Conservation (phyloP, 1,284 basidiomycete genomes). For the Cutaneotrichosporon cutaneum region DNA sequence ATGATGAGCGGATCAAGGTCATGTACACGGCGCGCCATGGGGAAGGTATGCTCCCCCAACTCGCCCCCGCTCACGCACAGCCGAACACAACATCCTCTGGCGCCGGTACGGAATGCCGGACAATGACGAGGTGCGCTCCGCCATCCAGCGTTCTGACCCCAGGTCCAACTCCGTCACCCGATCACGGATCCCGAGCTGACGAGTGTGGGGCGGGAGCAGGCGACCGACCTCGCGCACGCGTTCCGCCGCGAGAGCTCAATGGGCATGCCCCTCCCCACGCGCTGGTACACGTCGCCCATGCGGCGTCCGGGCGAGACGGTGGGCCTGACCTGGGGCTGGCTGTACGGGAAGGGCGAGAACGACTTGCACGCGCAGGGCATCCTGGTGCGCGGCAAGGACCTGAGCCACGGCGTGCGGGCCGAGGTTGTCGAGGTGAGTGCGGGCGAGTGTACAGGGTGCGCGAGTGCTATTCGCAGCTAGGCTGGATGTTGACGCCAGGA, state of each 20-base stretch:
- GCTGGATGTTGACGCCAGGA: constrained; percentile 23
- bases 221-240: constrained; percentile 22
- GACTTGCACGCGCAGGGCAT: constrained; percentile 8
- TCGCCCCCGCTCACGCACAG: constrained; percentile 20
- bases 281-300: constrained; percentile 37
- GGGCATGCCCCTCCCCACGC: constrained; percentile 38
- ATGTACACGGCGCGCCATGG: constrained; percentile 40
- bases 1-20: constrained; percentile 35
- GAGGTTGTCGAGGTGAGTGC: constrained; percentile 34
- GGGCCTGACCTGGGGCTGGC: constrained; percentile 38
- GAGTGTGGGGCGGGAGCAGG: constrained; percentile 29
- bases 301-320: constrained; percentile 37
- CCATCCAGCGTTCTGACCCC: constrained; percentile 4
- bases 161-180: constrained; percentile 28
- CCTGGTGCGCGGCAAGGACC: neutral
- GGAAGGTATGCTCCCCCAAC: constrained; percentile 28
- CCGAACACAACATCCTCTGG: constrained; percentile 36
- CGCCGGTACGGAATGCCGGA: constrained; percentile 27
- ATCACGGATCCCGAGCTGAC: constrained; percentile 37
- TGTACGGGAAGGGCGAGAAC: constrained; percentile 18
- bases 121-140: constrained; percentile 16
- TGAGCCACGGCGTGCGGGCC: constrained; percentile 26
- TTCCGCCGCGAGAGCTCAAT: constrained; percentile 25
- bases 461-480: too few species aligned
- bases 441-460: neutral